Evolutionary conservation across 2,329 filamentous ascomycete species (phyloP).

Genomic region (Waltergamsia citrina): DNA sequence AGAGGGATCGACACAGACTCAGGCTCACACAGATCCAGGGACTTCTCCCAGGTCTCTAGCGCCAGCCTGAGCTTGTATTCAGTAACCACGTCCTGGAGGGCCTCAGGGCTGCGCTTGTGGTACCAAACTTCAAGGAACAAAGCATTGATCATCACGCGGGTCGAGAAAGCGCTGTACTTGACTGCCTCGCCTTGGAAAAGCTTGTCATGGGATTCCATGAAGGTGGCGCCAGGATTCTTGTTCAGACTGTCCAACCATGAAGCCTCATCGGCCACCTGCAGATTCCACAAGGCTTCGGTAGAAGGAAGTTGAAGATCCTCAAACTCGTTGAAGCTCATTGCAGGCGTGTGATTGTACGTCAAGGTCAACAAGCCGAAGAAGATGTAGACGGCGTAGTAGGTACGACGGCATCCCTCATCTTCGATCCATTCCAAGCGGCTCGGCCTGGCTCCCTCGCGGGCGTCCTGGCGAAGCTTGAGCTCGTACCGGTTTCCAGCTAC

Average conservation of each 20-base stretch:
- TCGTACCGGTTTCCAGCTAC: slow-evolving; percentile 96
- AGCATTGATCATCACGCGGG: slow-evolving; percentile 97
- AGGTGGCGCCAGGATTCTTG: slow-evolving; percentile 66
- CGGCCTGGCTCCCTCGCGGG: slow-evolving; percentile 65
- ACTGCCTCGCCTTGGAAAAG: slow-evolving; percentile 88
- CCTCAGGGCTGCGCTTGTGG: slow-evolving; percentile 96
- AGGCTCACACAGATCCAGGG: slow-evolving; percentile 84
- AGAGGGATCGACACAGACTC: slow-evolving; percentile 82
- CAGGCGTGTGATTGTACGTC: slow-evolving; percentile 96
- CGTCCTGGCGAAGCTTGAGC: slow-evolving; percentile 84
- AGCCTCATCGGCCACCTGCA: slow-evolving; percentile 67
- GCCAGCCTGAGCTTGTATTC: slow-evolving; percentile 96
- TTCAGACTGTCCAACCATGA: slow-evolving; percentile 76
- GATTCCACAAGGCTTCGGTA: slow-evolving; percentile 89
- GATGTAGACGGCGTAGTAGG: slow-evolving; percentile 97
- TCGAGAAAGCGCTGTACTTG: slow-evolving; percentile 92
- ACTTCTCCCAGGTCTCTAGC: slow-evolving; percentile 98
- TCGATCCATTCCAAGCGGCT: slow-evolving; percentile 89
- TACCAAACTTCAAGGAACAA: slow-evolving; percentile 98
- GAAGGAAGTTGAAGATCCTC: slow-evolving; percentile 88
- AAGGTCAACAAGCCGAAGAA: slow-evolving; percentile 94
- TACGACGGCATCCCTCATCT: slow-evolving; percentile 91
- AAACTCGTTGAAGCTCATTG: slow-evolving; percentile 97
- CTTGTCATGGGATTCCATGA: slow-evolving; percentile 89
- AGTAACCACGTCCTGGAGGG: slow-evolving; percentile 91